Percentiles rank a stretch among this genome's conserved stretches.
phyloP scores from a whole-genome alignment of 106 monocot genomes.

The Dendrobium nobile region DNA sequence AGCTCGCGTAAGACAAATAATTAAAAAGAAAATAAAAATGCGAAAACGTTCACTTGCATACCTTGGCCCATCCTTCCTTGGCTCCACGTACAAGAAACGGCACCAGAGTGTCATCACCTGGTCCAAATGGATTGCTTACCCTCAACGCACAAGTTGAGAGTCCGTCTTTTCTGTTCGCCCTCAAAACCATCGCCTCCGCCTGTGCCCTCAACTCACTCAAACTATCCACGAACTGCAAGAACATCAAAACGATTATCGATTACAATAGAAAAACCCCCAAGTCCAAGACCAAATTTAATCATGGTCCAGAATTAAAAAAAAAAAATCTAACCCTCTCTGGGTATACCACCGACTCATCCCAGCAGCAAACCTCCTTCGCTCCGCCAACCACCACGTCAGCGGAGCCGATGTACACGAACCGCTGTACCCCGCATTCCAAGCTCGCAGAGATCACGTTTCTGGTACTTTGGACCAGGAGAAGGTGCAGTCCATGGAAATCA shows the following conservation, averaged over 20 bases:
- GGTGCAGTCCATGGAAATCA: constrained; percentile 17
- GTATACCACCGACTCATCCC: constrained; percentile 55
- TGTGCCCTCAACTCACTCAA: constrained; percentile 69
- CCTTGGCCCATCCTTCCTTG: constrained; percentile 46
- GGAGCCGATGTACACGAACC: constrained; percentile 66
- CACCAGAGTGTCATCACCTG: constrained; percentile 54
- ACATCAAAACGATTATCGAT: background rate
- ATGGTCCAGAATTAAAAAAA: background rate
- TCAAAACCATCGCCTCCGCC: constrained; percentile 59
- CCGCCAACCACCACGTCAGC: constrained; percentile 73
- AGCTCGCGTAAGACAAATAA: background rate
- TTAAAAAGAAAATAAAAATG: background rate
- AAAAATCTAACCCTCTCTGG: constrained; percentile 45
- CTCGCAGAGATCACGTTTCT: constrained; percentile 57
- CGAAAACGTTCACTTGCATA: constrained; percentile 10
- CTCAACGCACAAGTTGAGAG: constrained; percentile 71
- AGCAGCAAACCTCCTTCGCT: constrained; percentile 19
- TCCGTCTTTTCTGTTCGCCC: constrained; percentile 45
- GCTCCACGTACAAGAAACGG: constrained; percentile 45
- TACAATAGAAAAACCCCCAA: background rate
- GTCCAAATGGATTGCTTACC: constrained; percentile 72
- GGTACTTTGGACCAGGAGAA: constrained; percentile 24
- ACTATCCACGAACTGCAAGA: constrained; percentile 44
- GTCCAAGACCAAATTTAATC: background rate
- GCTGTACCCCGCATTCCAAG: constrained; percentile 39